phyloP scores from a whole-genome alignment of 2,329 filamentous ascomycete species.

The Fusarium sp. region DNA sequence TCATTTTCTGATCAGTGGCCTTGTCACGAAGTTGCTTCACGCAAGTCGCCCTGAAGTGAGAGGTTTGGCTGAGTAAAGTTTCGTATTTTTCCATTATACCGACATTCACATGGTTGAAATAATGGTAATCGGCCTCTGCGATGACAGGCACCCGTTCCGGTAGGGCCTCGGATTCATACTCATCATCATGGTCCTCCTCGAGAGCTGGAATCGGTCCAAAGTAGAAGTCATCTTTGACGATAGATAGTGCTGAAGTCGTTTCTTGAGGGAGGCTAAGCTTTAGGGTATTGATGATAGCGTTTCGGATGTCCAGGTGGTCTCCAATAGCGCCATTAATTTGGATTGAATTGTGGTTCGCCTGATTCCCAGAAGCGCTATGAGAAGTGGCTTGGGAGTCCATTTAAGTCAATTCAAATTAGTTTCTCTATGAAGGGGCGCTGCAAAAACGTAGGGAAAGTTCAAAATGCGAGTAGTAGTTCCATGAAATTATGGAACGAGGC shows the following conservation, averaged over 20 bases:
- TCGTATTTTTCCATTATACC: not conserved
- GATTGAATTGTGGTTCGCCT: not conserved
- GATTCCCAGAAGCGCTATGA: not conserved
- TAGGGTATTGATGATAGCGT: not conserved
- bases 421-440: too few species aligned
- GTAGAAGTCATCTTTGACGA: not conserved
- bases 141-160: not conserved
- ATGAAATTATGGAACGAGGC: not conserved
- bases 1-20: not conserved
- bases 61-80: not conserved
- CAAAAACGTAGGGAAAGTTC: too few species aligned
- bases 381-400: slow-evolving; percentile 4
- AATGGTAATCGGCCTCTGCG: not conserved
- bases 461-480: not conserved
- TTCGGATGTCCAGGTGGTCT: not conserved
- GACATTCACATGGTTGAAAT: not conserved
- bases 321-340: slow-evolving; percentile 10
- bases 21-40: slow-evolving; percentile 2
- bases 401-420: not conserved
- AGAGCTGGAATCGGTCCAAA: slow-evolving; percentile 8
- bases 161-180: not conserved
- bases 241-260: not conserved
- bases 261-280: not conserved
- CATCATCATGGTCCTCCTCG: not conserved
- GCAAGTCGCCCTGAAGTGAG: not conserved